These are phyloP conservation scores for Glomus cerebriforme DNA, from an alignment of 192 early-diverging fungal genomes.

Conservation along the genomic window DNA sequence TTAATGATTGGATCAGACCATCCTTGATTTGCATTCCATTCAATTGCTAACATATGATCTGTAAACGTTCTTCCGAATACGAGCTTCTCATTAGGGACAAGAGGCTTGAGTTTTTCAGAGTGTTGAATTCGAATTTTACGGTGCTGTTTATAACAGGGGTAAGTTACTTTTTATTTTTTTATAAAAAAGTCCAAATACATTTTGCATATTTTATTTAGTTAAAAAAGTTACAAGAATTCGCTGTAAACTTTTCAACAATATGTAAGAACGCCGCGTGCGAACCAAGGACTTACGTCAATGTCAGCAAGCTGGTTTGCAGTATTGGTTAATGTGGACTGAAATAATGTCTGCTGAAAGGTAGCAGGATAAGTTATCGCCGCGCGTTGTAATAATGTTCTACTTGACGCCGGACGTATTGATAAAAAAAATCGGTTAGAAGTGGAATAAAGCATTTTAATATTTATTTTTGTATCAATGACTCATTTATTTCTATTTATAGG, in stretches of 20 bases:
- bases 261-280: not conserved
- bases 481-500: too few species aligned
- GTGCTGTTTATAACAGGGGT: slow-evolving; percentile 2
- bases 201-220: not conserved
- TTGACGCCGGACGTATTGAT: not conserved
- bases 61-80: slow-evolving; percentile 90
- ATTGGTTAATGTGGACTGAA: not conserved
- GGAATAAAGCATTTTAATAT: not conserved
- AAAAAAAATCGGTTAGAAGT: not conserved
- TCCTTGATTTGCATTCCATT: slow-evolving; percentile 75
- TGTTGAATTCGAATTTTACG: slow-evolving; percentile 36
- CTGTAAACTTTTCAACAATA: not conserved
- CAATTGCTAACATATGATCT: slow-evolving; percentile 92
- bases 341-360: not conserved
- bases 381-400: not conserved
- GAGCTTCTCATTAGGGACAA: slow-evolving; percentile 64
- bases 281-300: not conserved
- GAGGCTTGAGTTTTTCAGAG: slow-evolving; percentile 53
- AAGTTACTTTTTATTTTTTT: not conserved
- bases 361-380: not conserved
- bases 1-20: slow-evolving; percentile 86
- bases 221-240: not conserved
- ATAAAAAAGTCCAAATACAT: not conserved
- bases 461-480: too few species aligned
- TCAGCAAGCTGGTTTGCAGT: not conserved